Evolutionary conservation across 257 asterid genomes (phyloP), one percentile per base, ranked within the genome.

Genomic region (Schizonepeta tenuifolia): DNA sequence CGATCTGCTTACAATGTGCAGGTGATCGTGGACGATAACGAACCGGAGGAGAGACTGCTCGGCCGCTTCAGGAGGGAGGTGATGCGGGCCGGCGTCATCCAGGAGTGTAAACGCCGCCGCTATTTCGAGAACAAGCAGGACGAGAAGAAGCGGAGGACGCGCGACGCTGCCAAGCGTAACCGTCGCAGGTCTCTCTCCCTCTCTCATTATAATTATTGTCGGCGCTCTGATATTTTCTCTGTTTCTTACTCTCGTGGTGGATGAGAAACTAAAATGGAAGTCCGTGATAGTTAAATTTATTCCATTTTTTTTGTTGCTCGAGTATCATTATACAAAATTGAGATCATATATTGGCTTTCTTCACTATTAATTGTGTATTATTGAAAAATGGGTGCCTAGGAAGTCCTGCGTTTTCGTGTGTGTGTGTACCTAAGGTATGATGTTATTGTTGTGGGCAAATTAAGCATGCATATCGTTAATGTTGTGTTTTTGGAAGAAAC

Each of bases 161-260:
- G 97, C 7, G 99, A 94, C 17, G 97, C 99, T 28, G 97, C 97
- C 5, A 80, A 75, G 78, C 96, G 99, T 74, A 91, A 91, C 71
- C 96, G 96, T 20, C 87, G 92, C 78, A 89, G 97, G 97, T 88
- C 13, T 11, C 3, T 26, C 41, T 60, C 0, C 26, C 31, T 20
- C 20, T 40, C 60, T 46, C 74, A n/a, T 10, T 24, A 24, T 24
- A 17, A 21, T 58, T 20, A 36, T 12, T 59, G n/a, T 9, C 24
- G 40, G 57, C 35, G 22, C 10, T n/a, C 38, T n/a, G 14, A 4
- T 3, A 56, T 70, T 31, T 33, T 5, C 69, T 31, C n/a, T 21
- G 38, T 57, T 36, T 58, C 9, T 13, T 7, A 36, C 41, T 72
- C 15, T 46, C 5, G 57, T 26, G 69, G 49, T 36, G 38, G 7